These are phyloP conservation scores for Lyophyllum shimeji DNA, from an alignment of 768 basidiomycete genomes.

Conservation along the genomic window DNA sequence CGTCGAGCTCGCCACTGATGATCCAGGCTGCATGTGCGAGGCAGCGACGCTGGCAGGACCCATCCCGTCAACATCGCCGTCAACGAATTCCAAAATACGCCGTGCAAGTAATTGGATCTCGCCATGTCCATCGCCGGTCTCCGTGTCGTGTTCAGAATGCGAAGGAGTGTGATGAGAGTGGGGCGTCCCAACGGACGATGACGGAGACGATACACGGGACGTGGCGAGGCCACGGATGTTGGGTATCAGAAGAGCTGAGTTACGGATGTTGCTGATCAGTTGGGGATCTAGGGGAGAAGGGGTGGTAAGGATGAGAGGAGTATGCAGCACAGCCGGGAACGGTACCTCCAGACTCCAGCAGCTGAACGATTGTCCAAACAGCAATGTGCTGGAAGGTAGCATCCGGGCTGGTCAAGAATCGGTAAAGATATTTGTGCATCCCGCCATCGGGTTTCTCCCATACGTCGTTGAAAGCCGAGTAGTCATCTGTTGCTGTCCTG, in stretches of 20 bases:
- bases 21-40: slow-evolving; percentile 69
- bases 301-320: slow-evolving; percentile 1
- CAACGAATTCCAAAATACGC: slow-evolving; percentile 85
- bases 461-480: slow-evolving; percentile 95
- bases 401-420: slow-evolving; percentile 91
- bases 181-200: slow-evolving; percentile 75
- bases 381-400: slow-evolving; percentile 99
- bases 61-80: slow-evolving; percentile 64
- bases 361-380: slow-evolving; percentile 98
- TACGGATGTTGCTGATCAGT: slow-evolving; percentile 87
- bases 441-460: slow-evolving; percentile 99
- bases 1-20: slow-evolving; percentile 62
- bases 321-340: not conserved
- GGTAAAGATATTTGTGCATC: slow-evolving; percentile 91
- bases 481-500: slow-evolving; percentile 78
- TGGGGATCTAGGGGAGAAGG: slow-evolving; percentile 63
- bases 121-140: slow-evolving; percentile 83
- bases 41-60: slow-evolving; percentile 60
- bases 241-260: slow-evolving; percentile 75
- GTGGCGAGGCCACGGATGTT: slow-evolving; percentile 83
- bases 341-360: slow-evolving; percentile 92
- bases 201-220: slow-evolving; percentile 66
- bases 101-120: slow-evolving; percentile 87
- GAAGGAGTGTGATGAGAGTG: slow-evolving; percentile 65
- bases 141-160: slow-evolving; percentile 80